phyloP scores from a whole-genome alignment of 768 basidiomycete species.

The Glaciozyma martinii region DNA sequence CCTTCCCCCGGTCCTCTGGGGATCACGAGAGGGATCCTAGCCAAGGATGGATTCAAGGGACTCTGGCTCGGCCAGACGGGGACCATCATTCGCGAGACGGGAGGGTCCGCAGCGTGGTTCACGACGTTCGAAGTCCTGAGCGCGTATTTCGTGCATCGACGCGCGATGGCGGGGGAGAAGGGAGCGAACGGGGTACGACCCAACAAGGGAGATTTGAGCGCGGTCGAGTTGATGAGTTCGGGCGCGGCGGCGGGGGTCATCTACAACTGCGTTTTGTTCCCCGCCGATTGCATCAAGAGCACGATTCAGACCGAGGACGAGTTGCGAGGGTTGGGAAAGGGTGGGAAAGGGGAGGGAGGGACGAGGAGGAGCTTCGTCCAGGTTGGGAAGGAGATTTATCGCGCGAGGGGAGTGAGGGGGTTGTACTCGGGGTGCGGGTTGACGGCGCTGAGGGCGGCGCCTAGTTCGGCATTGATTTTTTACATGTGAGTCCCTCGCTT shows the following conservation, averaged over 20 bases:
- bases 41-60: conserved; percentile 62
- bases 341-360: conserved; percentile 16
- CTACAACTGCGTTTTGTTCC: conserved; percentile 84
- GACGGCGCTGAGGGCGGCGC: conserved; percentile 73
- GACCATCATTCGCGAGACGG: conserved; percentile 84
- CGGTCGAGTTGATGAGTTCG: conserved; percentile 74
- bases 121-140: conserved; percentile 71
- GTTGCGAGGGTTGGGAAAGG: conserved; percentile 44
- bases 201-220: conserved; percentile 48
- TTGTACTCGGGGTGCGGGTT: conserved; percentile 89
- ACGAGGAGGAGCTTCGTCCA: conserved; percentile 40
- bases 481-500: conserved; percentile 49
- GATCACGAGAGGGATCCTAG: conserved; percentile 57
- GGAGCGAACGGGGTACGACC: conserved; percentile 11
- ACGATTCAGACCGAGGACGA: conserved; percentile 91
- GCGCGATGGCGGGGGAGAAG: conserved; percentile 11
- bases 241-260: conserved; percentile 78
- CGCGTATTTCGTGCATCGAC: conserved; percentile 50
- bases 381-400: conserved; percentile 63
- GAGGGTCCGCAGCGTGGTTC: conserved; percentile 88
- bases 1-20: conserved; percentile 63
- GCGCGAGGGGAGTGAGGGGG: conserved; percentile 65
- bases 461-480: conserved; percentile 87
- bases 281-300: conserved; percentile 89
- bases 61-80: conserved; percentile 97